These are phyloP conservation scores for Termitomyces sp. DNA, from an alignment of 768 basidiomycete species.

Conservation along the genomic window DNA sequence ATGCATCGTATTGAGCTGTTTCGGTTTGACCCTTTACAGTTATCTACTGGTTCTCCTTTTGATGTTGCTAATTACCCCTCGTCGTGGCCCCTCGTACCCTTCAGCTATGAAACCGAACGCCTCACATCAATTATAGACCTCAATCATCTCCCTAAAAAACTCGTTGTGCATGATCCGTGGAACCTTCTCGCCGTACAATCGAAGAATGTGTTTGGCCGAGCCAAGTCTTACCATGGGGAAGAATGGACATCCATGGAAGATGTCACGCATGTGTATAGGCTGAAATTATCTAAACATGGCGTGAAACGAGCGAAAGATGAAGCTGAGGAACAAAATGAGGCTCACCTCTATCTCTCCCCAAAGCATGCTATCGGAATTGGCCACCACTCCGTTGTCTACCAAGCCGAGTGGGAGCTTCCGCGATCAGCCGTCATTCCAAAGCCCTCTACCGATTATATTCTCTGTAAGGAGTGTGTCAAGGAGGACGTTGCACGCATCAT, in stretches of 20 bases:
- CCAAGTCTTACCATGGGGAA: background rate
- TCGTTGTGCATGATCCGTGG: conserved; percentile 40
- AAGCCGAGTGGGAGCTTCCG: conserved; percentile 33
- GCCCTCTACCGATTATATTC: background rate
- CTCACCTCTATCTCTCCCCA: conserved; percentile 36
- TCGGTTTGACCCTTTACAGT: background rate
- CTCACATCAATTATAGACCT: conserved; percentile 21
- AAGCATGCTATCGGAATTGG: conserved; percentile 33
- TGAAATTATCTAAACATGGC: conserved; percentile 13
- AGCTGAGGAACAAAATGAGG: background rate
- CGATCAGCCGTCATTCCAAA: conserved; percentile 6
- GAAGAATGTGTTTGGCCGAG: background rate
- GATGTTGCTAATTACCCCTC: conserved; percentile 28
- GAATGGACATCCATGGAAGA: conserved; percentile 26
- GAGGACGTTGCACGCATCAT: conserved; percentile 19
- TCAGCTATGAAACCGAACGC: conserved; percentile 16
- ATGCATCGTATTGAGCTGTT: no score
- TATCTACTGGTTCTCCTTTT: conserved; percentile 20
- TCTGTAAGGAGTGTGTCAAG: conserved; percentile 34
- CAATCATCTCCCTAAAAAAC: conserved; percentile 26
- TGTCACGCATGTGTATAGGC: conserved; percentile 22
- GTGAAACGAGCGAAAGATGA: background rate
- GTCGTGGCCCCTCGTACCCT: conserved; percentile 36
- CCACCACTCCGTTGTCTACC: conserved; percentile 46
- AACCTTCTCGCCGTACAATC: conserved; percentile 19